These are phyloP conservation scores for Euryodendron excelsum DNA, from an alignment of 148 eudicot species.

Conservation along the genomic window DNA sequence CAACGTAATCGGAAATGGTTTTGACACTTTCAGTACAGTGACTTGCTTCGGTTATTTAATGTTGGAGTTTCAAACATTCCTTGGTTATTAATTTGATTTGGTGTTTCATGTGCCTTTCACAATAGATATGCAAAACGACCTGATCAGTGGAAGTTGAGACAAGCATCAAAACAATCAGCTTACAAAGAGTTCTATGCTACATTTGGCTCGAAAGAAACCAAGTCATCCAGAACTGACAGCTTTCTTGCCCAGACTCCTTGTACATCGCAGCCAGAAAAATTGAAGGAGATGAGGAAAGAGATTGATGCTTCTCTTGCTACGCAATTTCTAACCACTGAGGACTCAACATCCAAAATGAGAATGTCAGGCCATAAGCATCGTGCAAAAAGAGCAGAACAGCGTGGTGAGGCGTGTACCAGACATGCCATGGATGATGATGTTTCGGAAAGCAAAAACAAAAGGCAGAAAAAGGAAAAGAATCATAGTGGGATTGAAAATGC, in stretches of 20 bases:
- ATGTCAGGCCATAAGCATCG: slow-evolving; percentile 30
- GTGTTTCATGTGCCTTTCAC: slow-evolving; percentile 15
- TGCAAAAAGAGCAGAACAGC: slow-evolving; percentile 15
- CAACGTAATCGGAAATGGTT: background rate
- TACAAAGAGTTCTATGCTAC: slow-evolving; percentile 61
- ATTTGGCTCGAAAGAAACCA: slow-evolving; percentile 44
- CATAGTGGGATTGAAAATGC: slow-evolving; percentile 15
- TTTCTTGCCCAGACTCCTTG: slow-evolving; percentile 39
- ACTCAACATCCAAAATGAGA: slow-evolving; percentile 24
- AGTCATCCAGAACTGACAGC: slow-evolving; percentile 33
- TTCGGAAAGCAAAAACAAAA: slow-evolving; percentile 29
- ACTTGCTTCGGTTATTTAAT: background rate
- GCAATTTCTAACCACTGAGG: slow-evolving; percentile 36
- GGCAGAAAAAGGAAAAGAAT: slow-evolving; percentile 33
- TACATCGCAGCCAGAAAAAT: slow-evolving; percentile 46
- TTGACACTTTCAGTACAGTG: background rate
- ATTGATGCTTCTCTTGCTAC: slow-evolving; percentile 47
- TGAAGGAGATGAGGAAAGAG: slow-evolving; percentile 79
- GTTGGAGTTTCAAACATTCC: background rate
- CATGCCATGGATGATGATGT: slow-evolving; percentile 22
- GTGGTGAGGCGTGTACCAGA: slow-evolving; percentile 13
- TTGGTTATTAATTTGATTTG: background rate
- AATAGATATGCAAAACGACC: slow-evolving; percentile 67
- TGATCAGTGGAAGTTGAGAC: slow-evolving; percentile 84
- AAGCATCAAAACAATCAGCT: slow-evolving; percentile 66